Conservation (phyloP, 2,329 filamentous ascomycete species). For the Gaeumannomyces sp. region DNA sequence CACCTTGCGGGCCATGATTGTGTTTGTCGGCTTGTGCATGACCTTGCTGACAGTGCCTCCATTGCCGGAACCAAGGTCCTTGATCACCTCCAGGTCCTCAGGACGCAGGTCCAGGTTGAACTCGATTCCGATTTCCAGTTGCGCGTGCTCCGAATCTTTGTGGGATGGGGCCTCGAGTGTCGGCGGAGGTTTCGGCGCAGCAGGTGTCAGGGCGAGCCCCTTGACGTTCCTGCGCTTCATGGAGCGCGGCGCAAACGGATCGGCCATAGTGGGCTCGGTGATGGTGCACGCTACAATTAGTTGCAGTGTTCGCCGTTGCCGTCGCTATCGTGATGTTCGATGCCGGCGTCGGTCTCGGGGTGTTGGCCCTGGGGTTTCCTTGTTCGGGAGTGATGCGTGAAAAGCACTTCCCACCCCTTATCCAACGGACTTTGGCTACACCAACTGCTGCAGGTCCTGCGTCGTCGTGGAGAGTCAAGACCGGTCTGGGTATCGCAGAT, state of each 20-base stretch:
- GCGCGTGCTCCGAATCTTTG: slow-evolving; percentile 57
- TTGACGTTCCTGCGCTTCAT: slow-evolving; percentile 99
- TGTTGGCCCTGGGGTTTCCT: neutral
- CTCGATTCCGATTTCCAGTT: slow-evolving; percentile 92
- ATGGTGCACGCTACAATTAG: neutral
- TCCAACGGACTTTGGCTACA: neutral
- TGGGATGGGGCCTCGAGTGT: slow-evolving; percentile 53
- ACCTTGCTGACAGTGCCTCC: slow-evolving; percentile 98
- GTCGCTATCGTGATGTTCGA: neutral
- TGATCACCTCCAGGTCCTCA: slow-evolving; percentile 87
- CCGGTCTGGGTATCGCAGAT: neutral
- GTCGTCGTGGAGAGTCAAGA: too few relatives aligned
- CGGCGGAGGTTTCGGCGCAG: slow-evolving; percentile 63
- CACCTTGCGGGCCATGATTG: slow-evolving; percentile 97
- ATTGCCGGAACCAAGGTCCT: slow-evolving; percentile 93
- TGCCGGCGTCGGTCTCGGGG: neutral
- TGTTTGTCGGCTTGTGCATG: slow-evolving; percentile 87
- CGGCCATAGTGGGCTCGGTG: slow-evolving; percentile 46
- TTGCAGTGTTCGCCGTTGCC: neutral
- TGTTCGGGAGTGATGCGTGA: neutral
- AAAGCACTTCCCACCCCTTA: neutral
- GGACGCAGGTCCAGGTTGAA: slow-evolving; percentile 89
- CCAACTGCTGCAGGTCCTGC: neutral
- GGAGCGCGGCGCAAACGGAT: slow-evolving; percentile 62
- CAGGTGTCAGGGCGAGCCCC: slow-evolving; percentile 75